Evolutionary conservation across 202 grass and related monocot genomes (phyloP).

Genomic region (Bolboschoenoplectus hybrid): DNA sequence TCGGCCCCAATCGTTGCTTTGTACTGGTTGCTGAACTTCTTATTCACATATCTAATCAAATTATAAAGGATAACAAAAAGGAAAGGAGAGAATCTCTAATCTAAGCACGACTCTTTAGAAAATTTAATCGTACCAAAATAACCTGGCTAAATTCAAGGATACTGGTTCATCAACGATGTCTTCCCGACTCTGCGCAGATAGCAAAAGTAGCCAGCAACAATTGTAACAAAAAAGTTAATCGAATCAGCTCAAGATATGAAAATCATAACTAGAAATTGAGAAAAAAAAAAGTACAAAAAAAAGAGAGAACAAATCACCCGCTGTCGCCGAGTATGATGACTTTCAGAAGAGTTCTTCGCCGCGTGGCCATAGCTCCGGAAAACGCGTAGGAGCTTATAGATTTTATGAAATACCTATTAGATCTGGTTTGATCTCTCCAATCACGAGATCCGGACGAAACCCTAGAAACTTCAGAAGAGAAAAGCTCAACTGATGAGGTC

Average conservation of each 20-base stretch:
- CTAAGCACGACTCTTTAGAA: not conserved
- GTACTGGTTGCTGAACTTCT: slow-evolving; percentile 99
- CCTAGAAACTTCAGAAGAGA: slow-evolving; percentile 37
- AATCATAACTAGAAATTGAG: not conserved
- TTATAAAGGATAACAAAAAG: slow-evolving; percentile 46
- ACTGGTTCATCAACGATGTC: slow-evolving; percentile 88
- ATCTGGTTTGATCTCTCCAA: slow-evolving; percentile 5
- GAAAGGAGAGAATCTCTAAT: slow-evolving; percentile 14
- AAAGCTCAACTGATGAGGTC: not conserved
- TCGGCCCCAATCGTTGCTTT: slow-evolving; percentile 96
- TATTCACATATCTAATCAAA: slow-evolving; percentile 77
- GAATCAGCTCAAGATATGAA: not conserved
- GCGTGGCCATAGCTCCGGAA: slow-evolving; percentile 55
- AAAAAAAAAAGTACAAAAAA: slow-evolving; percentile 30
- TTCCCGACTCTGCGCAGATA: slow-evolving; percentile 64
- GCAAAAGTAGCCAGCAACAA: not conserved
- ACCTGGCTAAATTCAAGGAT: slow-evolving; percentile 43
- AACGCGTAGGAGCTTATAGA: slow-evolving; percentile 9
- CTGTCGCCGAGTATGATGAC: slow-evolving; percentile 91
- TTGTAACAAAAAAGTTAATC: not conserved
- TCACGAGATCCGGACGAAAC: slow-evolving; percentile 13
- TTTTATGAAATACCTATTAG: not conserved
- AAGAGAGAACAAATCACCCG: slow-evolving; percentile 46
- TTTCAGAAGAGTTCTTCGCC: slow-evolving; percentile 74
- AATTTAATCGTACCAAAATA: slow-evolving; percentile 19